Evolutionary conservation across 495 filamentous ascomycete genomes (phyloP), one percentile per base, ranked within the genome.

Genomic region (Geoglossum glabrum): DNA sequence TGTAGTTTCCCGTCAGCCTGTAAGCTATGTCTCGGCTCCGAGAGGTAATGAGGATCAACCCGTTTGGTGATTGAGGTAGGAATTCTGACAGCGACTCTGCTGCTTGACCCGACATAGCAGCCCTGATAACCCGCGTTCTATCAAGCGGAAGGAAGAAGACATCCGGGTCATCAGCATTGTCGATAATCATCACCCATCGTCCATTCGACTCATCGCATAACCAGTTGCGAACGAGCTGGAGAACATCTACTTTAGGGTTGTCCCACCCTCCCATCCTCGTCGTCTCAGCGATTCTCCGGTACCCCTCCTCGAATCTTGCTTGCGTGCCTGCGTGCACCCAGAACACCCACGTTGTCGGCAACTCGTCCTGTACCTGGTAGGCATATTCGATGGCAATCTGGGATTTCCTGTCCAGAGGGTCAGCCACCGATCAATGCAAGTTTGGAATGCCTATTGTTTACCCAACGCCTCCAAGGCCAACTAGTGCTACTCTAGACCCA

Each of bases 291-390:
- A 77, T 75, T 0, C 65, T 59, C 55, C 65, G 71, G 57, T 72
- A 78, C 15, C 64, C 65, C 57, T 73, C 65, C 27, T 73, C 67
- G 56, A 77, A 75, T 54, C 62, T 63, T 5, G 64, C 60, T 19
- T 56, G 21, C 61, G 63, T 66, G 19, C 68, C 59, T 0, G 67
- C 71, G n/a, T 72, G 66, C 0, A 76, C 65, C 76, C 73, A 79
- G 59, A 77, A 74, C 25, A 78, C 60, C 36, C 67, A 68, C 27
- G 52, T 60, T 8, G 64, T 51, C 34, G 68, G 61, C 6, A 55
- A 26, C 50, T 63, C 55, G 10, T 59, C 59, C 1, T 60, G 59
- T 13, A 63, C 58, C 49, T 61, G 63, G 56, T 71, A 65, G 23
- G 68, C 68, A 57, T 70, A 68, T 54, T 73, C 70, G 43, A 75